Percentiles rank a stretch among this genome's conserved stretches.
Conservation (phyloP, 2,329 filamentous ascomycete genomes). For the Pseudocercospora crystallina region DNA sequence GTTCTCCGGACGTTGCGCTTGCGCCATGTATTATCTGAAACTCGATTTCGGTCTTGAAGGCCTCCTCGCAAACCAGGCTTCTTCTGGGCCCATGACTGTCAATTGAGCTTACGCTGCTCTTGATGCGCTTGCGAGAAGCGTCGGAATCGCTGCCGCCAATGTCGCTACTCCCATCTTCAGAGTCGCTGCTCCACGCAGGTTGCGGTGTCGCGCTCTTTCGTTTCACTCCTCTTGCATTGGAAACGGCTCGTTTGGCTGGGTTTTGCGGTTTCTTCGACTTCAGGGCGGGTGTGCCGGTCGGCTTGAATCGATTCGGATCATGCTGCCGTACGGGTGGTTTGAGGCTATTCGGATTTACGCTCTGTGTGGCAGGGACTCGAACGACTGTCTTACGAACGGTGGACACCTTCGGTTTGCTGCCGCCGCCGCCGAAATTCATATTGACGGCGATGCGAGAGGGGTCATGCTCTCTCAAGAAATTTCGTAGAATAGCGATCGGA, state of each 20-base stretch:
- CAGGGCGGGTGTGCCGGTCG: constrained; percentile 16
- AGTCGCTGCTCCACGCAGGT: constrained; percentile 33
- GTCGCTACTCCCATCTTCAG: constrained; percentile 33
- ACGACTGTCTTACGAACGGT: constrained; percentile 29
- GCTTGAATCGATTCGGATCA: constrained; percentile 29
- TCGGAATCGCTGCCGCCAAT: constrained; percentile 34
- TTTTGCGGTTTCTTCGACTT: constrained; percentile 19
- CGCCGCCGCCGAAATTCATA: constrained; percentile 26
- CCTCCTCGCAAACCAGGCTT: constrained; percentile 21
- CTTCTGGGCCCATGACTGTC: constrained; percentile 29
- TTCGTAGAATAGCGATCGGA: too few species aligned
- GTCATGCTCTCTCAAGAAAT: background rate
- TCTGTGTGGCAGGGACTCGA: constrained; percentile 23
- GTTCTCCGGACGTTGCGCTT: constrained; percentile 41
- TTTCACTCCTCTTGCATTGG: constrained; percentile 31
- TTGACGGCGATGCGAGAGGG: constrained; percentile 5
- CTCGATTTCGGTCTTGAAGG: constrained; percentile 27
- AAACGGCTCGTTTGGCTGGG: constrained; percentile 23
- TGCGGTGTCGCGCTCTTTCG: constrained; percentile 38
- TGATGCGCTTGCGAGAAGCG: constrained; percentile 36
- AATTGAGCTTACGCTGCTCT: constrained; percentile 37
- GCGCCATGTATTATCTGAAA: constrained; percentile 42
- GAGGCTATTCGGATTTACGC: constrained; percentile 5
- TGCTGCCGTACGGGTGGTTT: constrained; percentile 15
- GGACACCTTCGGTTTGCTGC: constrained; percentile 22